phyloP scores from a whole-genome alignment of 768 basidiomycete genomes.

The Tulasnella sp. region DNA sequence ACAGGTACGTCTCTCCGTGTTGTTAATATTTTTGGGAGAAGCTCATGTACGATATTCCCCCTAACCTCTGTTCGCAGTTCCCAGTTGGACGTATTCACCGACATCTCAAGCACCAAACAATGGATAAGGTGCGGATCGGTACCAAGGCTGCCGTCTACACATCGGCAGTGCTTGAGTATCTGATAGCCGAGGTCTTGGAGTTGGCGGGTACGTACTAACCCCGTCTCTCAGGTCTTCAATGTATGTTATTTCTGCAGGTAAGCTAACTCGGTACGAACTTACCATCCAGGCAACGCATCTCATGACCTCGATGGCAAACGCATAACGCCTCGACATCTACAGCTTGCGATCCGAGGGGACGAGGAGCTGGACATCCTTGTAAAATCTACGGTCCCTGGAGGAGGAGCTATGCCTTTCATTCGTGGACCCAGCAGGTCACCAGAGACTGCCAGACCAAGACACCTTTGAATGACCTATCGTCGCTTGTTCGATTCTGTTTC shows the following conservation, averaged over 20 bases:
- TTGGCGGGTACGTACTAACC: conserved; percentile 80
- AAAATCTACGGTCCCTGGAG: conserved; percentile 85
- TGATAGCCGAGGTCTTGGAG: conserved; percentile 93
- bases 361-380: conserved; percentile 96
- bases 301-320: conserved; percentile 96
- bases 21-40: neutral
- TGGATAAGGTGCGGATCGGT: conserved; percentile 89
- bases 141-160: conserved; percentile 98
- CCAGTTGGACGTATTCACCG: conserved; percentile 97
- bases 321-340: conserved; percentile 91
- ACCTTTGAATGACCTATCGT: neutral
- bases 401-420: conserved; percentile 79
- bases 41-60: neutral
- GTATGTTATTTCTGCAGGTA: no score
- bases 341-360: conserved; percentile 92
- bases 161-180: conserved; percentile 90
- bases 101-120: conserved; percentile 83
- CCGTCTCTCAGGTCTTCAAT: neutral
- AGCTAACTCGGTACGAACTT: neutral
- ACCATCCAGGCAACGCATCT: conserved; percentile 72
- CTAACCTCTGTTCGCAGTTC: conserved; percentile 44
- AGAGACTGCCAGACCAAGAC: neutral
- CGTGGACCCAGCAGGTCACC: conserved; percentile 23
- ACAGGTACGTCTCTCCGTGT: conserved; percentile 46
- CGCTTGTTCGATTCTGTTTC: no score